Conservation (phyloP, 768 basidiomycete species). For the Pholiota microspora region DNA sequence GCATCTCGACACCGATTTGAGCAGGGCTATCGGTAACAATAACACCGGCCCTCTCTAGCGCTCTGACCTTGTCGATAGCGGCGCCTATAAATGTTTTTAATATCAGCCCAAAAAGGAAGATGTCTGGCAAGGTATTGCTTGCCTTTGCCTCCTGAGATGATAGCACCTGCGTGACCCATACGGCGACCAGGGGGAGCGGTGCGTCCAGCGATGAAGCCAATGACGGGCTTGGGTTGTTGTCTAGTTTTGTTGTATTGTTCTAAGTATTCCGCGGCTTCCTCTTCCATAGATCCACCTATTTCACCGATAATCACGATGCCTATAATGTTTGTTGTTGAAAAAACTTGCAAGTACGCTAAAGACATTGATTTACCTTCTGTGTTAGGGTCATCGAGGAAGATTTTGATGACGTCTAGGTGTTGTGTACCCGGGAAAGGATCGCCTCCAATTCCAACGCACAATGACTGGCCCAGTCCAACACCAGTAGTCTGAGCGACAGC, state of each 20-base stretch:
- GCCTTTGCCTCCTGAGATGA: constrained; percentile 98
- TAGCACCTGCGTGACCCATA: constrained; percentile 98
- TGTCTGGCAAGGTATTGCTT: constrained; percentile 10
- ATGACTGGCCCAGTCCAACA: constrained; percentile 93
- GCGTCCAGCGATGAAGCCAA: constrained; percentile 96
- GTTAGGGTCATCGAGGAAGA: constrained; percentile 91
- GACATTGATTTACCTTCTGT: constrained; percentile 68
- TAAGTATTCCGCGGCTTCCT: constrained; percentile 97
- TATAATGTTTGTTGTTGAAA: constrained; percentile 25
- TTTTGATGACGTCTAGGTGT: constrained; percentile 93
- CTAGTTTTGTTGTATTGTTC: constrained; percentile 91
- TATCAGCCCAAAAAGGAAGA: background rate
- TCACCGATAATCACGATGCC: constrained; percentile 98
- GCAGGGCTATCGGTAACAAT: constrained; percentile 95
- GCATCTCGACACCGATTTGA: constrained; percentile 87
- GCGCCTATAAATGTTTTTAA: constrained; percentile 50
- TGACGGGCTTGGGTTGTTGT: constrained; percentile 87
- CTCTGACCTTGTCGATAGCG: constrained; percentile 90
- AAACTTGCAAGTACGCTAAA: background rate
- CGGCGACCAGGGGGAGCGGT: constrained; percentile 97
- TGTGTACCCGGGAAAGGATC: constrained; percentile 97
- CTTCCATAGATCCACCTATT: constrained; percentile 99
- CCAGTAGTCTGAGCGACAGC: constrained; percentile 97
- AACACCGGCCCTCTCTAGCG: constrained; percentile 88
- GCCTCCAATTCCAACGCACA: constrained; percentile 97